Percentiles rank a stretch among this genome's conserved stretches.
Conservation (phyloP, 345 rosid genomes). For the Euclidium syriacum region DNA sequence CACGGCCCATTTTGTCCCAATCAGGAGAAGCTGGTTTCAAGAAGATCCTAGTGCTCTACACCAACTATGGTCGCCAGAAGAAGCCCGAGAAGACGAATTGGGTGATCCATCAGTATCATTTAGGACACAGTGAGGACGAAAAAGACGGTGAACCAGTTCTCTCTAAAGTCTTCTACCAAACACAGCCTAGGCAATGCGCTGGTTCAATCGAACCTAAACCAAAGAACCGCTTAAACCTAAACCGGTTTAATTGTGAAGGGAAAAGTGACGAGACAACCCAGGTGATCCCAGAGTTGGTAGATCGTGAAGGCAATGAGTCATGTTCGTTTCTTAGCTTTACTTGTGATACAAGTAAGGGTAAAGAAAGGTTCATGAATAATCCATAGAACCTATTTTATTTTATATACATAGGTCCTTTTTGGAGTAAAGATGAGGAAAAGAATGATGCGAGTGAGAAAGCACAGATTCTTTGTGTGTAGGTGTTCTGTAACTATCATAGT, state of each 20-base stretch:
- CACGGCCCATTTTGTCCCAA: constrained; percentile 48
- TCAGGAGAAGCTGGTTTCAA: constrained; percentile 68
- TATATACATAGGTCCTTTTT: constrained; percentile 14
- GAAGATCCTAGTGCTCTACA: constrained; percentile 84
- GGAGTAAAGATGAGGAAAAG: constrained; percentile 33
- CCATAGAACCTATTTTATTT: constrained; percentile 4
- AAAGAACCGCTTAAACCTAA: constrained; percentile 17
- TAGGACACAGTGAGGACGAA: constrained; percentile 75
- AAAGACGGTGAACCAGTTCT: constrained; percentile 80
- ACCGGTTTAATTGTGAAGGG: constrained; percentile 22
- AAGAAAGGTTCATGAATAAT: constrained; percentile 36
- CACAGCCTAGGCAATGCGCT: constrained; percentile 79
- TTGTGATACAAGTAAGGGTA: constrained; percentile 63
- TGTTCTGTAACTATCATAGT: constrained; percentile 28
- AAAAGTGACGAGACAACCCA: constrained; percentile 32
- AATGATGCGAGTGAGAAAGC: constrained; percentile 20
- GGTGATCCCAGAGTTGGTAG: constrained; percentile 56
- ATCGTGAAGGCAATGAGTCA: constrained; percentile 58
- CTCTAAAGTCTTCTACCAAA: constrained; percentile 92
- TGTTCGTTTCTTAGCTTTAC: constrained; percentile 49
- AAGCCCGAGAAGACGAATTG: constrained; percentile 90
- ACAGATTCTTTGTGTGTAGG: constrained; percentile 34
- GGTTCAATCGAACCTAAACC: constrained; percentile 21
- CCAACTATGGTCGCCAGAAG: constrained; percentile 77
- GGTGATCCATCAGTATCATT: constrained; percentile 98